Evolutionary conservation across 2,329 filamentous ascomycete genomes (phyloP).

Genomic region (Juglanconis oblonga): DNA sequence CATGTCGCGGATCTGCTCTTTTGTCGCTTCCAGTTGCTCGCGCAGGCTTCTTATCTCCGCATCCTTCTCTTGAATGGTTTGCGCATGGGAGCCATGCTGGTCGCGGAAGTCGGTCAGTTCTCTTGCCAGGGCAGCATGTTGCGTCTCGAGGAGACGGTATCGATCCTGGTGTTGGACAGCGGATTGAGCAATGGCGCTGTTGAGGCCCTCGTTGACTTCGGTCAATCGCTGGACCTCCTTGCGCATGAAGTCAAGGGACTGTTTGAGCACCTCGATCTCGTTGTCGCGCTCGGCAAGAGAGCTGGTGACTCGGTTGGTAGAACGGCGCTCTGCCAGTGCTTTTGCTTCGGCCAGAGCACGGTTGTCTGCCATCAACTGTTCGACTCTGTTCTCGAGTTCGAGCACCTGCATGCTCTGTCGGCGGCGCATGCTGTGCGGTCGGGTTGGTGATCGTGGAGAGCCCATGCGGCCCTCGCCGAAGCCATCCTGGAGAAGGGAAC

Average conservation of each 20-base stretch:
- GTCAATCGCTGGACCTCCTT: conserved; percentile 77
- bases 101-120: conserved; percentile 68
- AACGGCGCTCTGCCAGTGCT: conserved; percentile 62
- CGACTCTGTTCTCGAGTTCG: conserved; percentile 82
- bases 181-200: conserved; percentile 73
- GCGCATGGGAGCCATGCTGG: conserved; percentile 60
- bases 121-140: conserved; percentile 62
- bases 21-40: conserved; percentile 72
- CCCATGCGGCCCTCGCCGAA: conserved; percentile 83
- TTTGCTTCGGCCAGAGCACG: conserved; percentile 72
- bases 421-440: conserved; percentile 92
- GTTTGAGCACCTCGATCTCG: conserved; percentile 80
- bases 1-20: conserved; percentile 57
- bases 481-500: conserved; percentile 66
- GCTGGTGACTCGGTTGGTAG: conserved; percentile 64
- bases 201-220: conserved; percentile 78
- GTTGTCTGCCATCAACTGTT: conserved; percentile 84
- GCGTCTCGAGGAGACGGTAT: conserved; percentile 63
- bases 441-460: conserved; percentile 87
- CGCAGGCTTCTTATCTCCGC: conserved; percentile 76
- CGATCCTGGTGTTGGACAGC: conserved; percentile 72
- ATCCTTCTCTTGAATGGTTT: conserved; percentile 76
- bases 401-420: conserved; percentile 97
- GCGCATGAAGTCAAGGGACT: conserved; percentile 75
- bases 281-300: conserved; percentile 78